Percentiles rank a stretch among this genome's conserved stretches.
These are phyloP conservation scores for Halenospora varia DNA, from an alignment of 495 filamentous ascomycete genomes.

Conservation along the genomic window DNA sequence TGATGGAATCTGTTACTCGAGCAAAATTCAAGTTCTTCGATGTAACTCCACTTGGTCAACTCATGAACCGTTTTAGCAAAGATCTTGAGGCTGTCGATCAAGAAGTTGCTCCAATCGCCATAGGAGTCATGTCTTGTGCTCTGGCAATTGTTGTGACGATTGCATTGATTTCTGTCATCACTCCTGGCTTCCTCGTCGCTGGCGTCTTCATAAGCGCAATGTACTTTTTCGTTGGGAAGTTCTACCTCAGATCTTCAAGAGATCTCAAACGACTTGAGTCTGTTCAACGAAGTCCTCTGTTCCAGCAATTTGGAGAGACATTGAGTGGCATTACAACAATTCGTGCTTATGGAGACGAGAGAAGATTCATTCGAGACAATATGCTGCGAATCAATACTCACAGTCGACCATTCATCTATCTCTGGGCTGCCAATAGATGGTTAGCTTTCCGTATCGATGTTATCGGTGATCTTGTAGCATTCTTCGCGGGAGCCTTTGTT, in stretches of 20 bases:
- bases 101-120: constrained; percentile 88
- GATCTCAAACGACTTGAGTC: constrained; percentile 96
- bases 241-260: constrained; percentile 87
- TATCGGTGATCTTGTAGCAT: constrained; percentile 85
- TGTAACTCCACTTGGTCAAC: constrained; percentile 89
- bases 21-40: constrained; percentile 98
- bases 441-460: constrained; percentile 89
- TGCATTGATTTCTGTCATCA: constrained; percentile 86
- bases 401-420: constrained; percentile 88
- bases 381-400: constrained; percentile 84
- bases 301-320: constrained; percentile 98
- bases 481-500: constrained; percentile 92
- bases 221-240: constrained; percentile 76
- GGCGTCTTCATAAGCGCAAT: constrained; percentile 79
- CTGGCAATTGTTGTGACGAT: constrained; percentile 79
- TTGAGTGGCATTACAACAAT: constrained; percentile 96
- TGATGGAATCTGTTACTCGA: constrained; percentile 76
- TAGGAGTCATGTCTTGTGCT: constrained; percentile 51
- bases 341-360: constrained; percentile 91
- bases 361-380: constrained; percentile 92
- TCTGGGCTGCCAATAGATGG: constrained; percentile 98
- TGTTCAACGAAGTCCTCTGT: constrained; percentile 88
- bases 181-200: constrained; percentile 86
- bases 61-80: constrained; percentile 99
- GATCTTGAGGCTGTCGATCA: constrained; percentile 95